Conservation (phyloP, 2,329 filamentous ascomycete species). For the Aspergillus cejpii region DNA sequence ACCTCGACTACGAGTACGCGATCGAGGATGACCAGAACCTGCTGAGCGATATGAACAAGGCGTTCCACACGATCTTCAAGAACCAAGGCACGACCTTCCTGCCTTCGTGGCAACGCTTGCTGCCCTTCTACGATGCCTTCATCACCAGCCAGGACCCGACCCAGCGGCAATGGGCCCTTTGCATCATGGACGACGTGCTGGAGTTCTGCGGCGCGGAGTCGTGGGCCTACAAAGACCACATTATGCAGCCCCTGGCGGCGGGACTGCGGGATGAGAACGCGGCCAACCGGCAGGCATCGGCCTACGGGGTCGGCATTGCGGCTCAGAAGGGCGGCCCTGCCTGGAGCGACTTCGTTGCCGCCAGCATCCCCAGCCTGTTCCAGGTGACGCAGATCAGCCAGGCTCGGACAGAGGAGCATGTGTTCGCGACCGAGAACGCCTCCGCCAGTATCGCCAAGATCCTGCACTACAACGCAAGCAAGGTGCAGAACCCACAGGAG, state of each 20-base stretch:
- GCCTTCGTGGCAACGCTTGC: constrained; percentile 76
- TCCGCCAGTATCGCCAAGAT: constrained; percentile 97
- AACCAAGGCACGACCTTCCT: constrained; percentile 83
- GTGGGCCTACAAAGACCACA: constrained; percentile 77
- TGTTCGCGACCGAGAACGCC: constrained; percentile 96
- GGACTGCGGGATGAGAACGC: constrained; percentile 81
- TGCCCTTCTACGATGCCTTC: constrained; percentile 79
- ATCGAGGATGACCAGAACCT: constrained; percentile 97
- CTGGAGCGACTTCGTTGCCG: constrained; percentile 82
- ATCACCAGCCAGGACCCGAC: constrained; percentile 75
- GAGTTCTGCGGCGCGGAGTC: constrained; percentile 92
- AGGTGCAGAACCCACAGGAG: constrained; percentile 68
- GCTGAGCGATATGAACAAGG: constrained; percentile 99
- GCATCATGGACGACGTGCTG: constrained; percentile 95
- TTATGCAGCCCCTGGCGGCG: constrained; percentile 76
- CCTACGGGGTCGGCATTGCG: constrained; percentile 91
- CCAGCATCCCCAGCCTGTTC: constrained; percentile 74
- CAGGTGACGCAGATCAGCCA: constrained; percentile 74
- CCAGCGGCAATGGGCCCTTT: constrained; percentile 96
- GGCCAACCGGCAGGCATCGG: constrained; percentile 89
- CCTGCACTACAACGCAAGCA: constrained; percentile 75
- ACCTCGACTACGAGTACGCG: constrained; percentile 77
- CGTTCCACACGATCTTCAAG: constrained; percentile 98
- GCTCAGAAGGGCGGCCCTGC: constrained; percentile 82
- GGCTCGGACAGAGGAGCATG: constrained; percentile 81